Percentiles rank a stretch among this genome's conserved stretches.
Conservation (phyloP, 352 stramenopile genomes). For the Phytopythium ostracodes region DNA sequence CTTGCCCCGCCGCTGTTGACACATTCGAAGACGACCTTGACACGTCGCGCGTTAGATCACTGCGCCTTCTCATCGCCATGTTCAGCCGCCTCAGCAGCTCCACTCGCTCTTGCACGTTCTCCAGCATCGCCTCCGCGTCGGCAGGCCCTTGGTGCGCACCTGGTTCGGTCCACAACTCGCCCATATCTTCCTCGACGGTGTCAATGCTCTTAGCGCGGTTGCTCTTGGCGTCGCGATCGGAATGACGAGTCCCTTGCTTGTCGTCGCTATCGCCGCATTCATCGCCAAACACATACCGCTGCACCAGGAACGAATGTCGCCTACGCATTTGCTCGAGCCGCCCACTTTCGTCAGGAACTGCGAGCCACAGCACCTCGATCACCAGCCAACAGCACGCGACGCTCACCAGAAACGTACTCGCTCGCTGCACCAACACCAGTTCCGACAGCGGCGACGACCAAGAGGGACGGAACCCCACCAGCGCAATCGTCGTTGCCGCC, state of each 20-base stretch:
- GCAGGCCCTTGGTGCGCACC: neutral
- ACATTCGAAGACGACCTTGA: neutral
- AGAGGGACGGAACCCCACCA: slow-evolving; percentile 5
- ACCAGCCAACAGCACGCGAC: slow-evolving; percentile 27
- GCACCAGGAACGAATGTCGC: slow-evolving; percentile 36
- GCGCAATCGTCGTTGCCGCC: slow-evolving; percentile 18
- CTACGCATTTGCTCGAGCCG: slow-evolving; percentile 16
- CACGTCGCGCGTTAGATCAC: slow-evolving; percentile 6
- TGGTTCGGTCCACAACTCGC: neutral
- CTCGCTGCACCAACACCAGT: slow-evolving; percentile 23
- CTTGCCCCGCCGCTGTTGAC: neutral
- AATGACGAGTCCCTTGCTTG: neutral
- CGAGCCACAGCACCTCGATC: slow-evolving; percentile 31
- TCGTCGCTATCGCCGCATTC: neutral
- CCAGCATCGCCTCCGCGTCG: slow-evolving; percentile 6
- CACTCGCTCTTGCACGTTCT: slow-evolving; percentile 28
- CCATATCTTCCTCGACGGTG: neutral
- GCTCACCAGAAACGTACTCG: slow-evolving; percentile 28
- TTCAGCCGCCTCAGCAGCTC: slow-evolving; percentile 35
- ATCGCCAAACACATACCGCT: slow-evolving; percentile 40
- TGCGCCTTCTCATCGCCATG: slow-evolving; percentile 22
- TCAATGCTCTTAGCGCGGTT: neutral
- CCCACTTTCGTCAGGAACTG: slow-evolving; percentile 24
- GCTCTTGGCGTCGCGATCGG: neutral
- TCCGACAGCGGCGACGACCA: slow-evolving; percentile 1